These are phyloP conservation scores for Fusarium anthophilum DNA, from an alignment of 2,329 filamentous ascomycete genomes.

Conservation along the genomic window DNA sequence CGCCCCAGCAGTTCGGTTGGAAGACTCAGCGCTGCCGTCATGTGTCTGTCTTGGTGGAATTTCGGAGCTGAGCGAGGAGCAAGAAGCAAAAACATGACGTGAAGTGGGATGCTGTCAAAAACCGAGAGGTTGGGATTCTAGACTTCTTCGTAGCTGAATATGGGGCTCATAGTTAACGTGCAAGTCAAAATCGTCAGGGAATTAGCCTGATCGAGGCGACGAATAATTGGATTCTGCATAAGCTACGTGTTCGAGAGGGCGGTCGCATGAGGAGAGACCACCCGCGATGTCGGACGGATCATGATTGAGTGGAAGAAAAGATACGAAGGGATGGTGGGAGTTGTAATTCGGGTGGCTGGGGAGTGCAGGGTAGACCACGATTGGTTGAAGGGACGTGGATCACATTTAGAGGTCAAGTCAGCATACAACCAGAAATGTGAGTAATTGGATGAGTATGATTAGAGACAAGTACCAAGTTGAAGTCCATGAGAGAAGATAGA, in stretches of 20 bases:
- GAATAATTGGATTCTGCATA: constrained; percentile 16
- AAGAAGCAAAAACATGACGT: constrained; percentile 7
- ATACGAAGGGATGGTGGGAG: constrained; percentile 23
- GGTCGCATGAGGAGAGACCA: constrained; percentile 41
- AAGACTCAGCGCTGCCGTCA: constrained; percentile 26
- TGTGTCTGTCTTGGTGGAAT: background rate
- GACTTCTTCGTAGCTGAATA: background rate
- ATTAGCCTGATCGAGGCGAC: background rate
- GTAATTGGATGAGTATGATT: background rate
- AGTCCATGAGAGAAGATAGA: background rate
- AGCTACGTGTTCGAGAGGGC: constrained; percentile 30
- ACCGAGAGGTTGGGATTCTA: constrained; percentile 17
- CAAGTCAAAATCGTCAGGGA: constrained; percentile 4
- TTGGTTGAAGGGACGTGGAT: constrained; percentile 3
- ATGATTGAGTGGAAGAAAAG: constrained; percentile 31
- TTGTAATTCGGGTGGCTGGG: constrained; percentile 41
- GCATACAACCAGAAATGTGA: background rate
- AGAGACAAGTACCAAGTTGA: background rate
- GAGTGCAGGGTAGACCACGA: constrained; percentile 31
- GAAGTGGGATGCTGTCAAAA: constrained; percentile 10
- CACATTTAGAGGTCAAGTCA: background rate
- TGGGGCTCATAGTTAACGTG: constrained; percentile 7
- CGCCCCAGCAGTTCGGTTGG: background rate
- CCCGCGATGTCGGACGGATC: constrained; percentile 24
- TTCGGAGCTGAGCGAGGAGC: constrained; percentile 4